Percentiles rank a stretch among this genome's conserved stretches.
Conservation (phyloP, 306 rosid genomes). For the Malus fusca region DNA sequence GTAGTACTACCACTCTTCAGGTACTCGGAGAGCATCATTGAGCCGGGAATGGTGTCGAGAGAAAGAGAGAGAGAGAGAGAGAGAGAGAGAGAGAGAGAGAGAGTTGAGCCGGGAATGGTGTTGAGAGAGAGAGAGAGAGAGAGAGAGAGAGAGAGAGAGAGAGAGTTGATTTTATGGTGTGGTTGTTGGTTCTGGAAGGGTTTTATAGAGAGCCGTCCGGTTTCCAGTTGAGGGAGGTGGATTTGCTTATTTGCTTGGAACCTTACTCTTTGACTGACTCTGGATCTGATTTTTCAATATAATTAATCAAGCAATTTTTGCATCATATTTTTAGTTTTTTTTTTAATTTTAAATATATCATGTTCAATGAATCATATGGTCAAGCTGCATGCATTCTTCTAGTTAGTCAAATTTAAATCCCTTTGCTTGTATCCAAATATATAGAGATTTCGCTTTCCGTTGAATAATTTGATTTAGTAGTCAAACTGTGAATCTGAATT, state of each 20-base stretch:
- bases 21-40: constrained; percentile 8
- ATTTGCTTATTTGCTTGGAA: constrained; percentile 5
- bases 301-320: neutral
- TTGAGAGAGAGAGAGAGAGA: neutral
- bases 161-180: neutral
- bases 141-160: neutral
- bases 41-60: neutral
- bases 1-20: neutral
- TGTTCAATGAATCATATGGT: neutral
- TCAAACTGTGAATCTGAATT: too few relatives aligned
- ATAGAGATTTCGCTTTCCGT: too few relatives aligned
- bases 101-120: neutral
- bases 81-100: neutral
- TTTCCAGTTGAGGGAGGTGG: neutral
- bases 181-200: neutral
- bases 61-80: too few relatives aligned
- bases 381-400: neutral
- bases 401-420: too few relatives aligned
- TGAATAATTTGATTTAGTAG: too few relatives aligned
- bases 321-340: neutral
- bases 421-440: too few relatives aligned
- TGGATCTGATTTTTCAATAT: neutral
- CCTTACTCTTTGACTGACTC: constrained; percentile 15
- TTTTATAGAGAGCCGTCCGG: constrained; percentile 14
- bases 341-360: neutral